Evolutionary conservation across 305 asterid genomes (phyloP).

Genomic region (Withania somnifera): DNA sequence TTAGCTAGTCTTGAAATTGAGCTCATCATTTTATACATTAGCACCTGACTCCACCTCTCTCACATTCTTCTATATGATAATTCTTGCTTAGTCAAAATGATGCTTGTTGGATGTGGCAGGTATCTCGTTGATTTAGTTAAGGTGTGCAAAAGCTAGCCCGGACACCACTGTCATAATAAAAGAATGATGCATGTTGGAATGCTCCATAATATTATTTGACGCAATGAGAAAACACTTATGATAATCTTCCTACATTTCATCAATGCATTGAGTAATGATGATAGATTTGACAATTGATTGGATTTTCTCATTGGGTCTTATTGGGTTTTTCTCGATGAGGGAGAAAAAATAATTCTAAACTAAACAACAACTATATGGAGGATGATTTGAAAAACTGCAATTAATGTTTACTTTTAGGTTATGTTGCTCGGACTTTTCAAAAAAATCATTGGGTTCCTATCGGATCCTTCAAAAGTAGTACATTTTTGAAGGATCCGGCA

Average conservation of each 20-base stretch:
- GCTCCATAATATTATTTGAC: background rate
- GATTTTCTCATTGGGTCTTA: background rate
- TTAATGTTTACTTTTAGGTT: background rate
- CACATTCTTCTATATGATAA: background rate
- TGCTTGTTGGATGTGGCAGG: too few relatives aligned
- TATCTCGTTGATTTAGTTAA: too few relatives aligned
- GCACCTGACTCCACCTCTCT: constrained; percentile 10
- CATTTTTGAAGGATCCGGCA: too few relatives aligned
- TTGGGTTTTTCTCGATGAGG: background rate
- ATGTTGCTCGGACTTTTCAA: too few relatives aligned
- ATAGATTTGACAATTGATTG: background rate
- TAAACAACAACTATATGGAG: background rate
- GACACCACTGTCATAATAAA: too few relatives aligned
- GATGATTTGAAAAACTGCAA: background rate
- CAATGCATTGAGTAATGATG: background rate
- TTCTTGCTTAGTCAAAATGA: background rate
- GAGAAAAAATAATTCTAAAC: background rate
- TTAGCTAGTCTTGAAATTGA: constrained; percentile 33
- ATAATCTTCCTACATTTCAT: background rate
- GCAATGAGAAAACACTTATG: background rate
- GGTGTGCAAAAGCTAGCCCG: too few relatives aligned
- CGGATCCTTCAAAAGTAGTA: too few relatives aligned
- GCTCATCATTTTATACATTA: constrained; percentile 19
- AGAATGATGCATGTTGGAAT: background rate
- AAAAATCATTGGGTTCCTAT: too few relatives aligned